phyloP scores from a whole-genome alignment of 345 rosid genomes.

The Citrus unshiu region DNA sequence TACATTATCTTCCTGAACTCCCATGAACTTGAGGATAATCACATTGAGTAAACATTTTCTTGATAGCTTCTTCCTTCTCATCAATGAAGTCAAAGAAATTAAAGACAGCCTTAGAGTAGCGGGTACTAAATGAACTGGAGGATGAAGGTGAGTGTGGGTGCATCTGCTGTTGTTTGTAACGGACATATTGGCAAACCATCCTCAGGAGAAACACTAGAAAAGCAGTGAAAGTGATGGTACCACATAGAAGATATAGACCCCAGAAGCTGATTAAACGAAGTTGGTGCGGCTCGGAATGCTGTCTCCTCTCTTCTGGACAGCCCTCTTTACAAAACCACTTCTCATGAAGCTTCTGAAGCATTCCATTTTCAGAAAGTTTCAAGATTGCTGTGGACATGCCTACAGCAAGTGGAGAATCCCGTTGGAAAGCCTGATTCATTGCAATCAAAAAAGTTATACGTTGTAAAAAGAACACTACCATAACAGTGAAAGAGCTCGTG shows the following conservation, averaged over 20 bases:
- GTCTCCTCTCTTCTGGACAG: constrained; percentile 34
- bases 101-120: constrained; percentile 34
- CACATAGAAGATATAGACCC: constrained; percentile 71
- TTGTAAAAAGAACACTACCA: background rate
- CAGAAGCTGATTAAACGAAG: constrained; percentile 71
- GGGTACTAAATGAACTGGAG: constrained; percentile 14
- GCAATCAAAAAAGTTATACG: background rate
- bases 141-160: constrained; percentile 17
- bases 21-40: constrained; percentile 33
- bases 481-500: background rate
- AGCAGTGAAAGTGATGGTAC: constrained; percentile 40
- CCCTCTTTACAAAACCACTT: constrained; percentile 63
- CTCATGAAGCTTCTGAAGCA: constrained; percentile 53
- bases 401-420: constrained; percentile 65
- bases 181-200: constrained; percentile 47
- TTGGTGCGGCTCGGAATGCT: constrained; percentile 40
- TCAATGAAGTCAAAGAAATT: constrained; percentile 70
- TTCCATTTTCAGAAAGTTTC: constrained; percentile 68
- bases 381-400: constrained; percentile 87
- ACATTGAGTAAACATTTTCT: constrained; percentile 45
- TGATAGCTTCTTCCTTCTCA: constrained; percentile 81
- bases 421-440: constrained; percentile 61
- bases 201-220: constrained; percentile 45
- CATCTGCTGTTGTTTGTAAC: constrained; percentile 44
- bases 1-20: constrained; percentile 15